Evolutionary conservation across 2,329 filamentous ascomycete genomes (phyloP), one percentile per base, ranked within the genome.

Genomic region (Colletotrichum sp.): DNA sequence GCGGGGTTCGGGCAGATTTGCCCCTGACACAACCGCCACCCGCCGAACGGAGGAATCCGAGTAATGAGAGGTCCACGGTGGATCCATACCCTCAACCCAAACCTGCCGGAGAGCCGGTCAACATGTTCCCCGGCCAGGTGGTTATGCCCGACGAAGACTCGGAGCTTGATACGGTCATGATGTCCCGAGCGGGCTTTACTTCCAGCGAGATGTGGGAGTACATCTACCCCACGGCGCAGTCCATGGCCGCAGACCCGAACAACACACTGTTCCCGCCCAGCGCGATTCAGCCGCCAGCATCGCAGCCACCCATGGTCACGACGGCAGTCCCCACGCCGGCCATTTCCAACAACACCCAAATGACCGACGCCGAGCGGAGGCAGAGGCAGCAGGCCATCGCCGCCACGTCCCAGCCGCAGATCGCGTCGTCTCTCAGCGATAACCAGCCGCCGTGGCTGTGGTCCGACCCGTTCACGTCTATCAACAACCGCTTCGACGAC

Each of bases 361-460:
- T 72, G 73, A 30, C 71, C 74, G 67, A 71, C 38, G 67, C 64
- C 3, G 75, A 79, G 30, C 71, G 78, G 15, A 64, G 71, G 4
- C 65, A 78, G 28, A 70, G 72, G 16, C 80, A 81, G 34, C 75
- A 81, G 61, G 74, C 78, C 18, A 75, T 80, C 2, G 26, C 68
- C 2, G 55, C 78, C 30, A 78, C 78, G 64, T 79, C 80, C 32
- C 81, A 82, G 57, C 76, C 71, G 5, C 52, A 72, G 10, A 58
- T 65, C 4, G 38, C 78, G 15, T 72, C 78, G 5, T 77, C 80
- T 1, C 81, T 82, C 57, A 83, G 85, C 8, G 82, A 85, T 12
- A 79, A 85, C 34, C 81, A 82, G 12, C 84, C 85, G 2, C 84
- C 86, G 0, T 88, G 85, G 80, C 78, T 88, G 7, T 89, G 88